These are phyloP conservation scores for Orychophragmus violaceus DNA, from an alignment of 345 rosid genomes.

Conservation along the genomic window DNA sequence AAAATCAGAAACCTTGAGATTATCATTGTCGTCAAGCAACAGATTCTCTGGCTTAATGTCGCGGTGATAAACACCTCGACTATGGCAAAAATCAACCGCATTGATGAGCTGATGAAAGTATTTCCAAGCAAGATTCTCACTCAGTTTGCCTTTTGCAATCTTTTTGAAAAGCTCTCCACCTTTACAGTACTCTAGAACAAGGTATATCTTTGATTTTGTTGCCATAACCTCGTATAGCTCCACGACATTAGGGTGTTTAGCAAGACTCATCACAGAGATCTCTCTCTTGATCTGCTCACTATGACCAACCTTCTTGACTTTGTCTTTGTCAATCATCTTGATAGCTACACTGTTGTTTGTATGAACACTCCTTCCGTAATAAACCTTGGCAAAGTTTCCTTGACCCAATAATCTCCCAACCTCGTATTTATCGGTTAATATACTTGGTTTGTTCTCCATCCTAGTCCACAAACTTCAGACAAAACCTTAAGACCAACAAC, in stretches of 20 bases:
- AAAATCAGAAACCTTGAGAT: slow-evolving; percentile 67
- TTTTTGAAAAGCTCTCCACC: slow-evolving; percentile 76
- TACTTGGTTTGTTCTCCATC: slow-evolving; percentile 75
- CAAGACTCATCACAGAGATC: slow-evolving; percentile 67
- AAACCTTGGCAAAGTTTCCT: slow-evolving; percentile 79
- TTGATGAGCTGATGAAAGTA: slow-evolving; percentile 61
- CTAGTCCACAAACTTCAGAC: background rate
- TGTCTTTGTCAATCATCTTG: slow-evolving; percentile 72
- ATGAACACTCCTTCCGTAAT: slow-evolving; percentile 51
- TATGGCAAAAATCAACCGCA: slow-evolving; percentile 66
- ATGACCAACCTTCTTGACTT: slow-evolving; percentile 50
- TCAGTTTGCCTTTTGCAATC: slow-evolving; percentile 54
- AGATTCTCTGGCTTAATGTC: slow-evolving; percentile 79
- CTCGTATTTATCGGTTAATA: slow-evolving; percentile 61
- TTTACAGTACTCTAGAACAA: slow-evolving; percentile 63
- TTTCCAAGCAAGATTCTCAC: slow-evolving; percentile 54
- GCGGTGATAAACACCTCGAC: slow-evolving; percentile 71
- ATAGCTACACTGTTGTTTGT: slow-evolving; percentile 59
- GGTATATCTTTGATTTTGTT: slow-evolving; percentile 63
- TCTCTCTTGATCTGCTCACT: slow-evolving; percentile 66
- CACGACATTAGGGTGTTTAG: slow-evolving; percentile 58
- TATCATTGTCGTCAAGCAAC: slow-evolving; percentile 64
- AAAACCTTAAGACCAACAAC: no score
- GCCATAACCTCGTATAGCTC: slow-evolving; percentile 74
- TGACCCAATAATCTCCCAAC: slow-evolving; percentile 70